A percentile compares a stretch with the other conserved stretches of the same genome.
Conservation (phyloP, 441 rosid species). For the Mallotus japonicus region DNA sequence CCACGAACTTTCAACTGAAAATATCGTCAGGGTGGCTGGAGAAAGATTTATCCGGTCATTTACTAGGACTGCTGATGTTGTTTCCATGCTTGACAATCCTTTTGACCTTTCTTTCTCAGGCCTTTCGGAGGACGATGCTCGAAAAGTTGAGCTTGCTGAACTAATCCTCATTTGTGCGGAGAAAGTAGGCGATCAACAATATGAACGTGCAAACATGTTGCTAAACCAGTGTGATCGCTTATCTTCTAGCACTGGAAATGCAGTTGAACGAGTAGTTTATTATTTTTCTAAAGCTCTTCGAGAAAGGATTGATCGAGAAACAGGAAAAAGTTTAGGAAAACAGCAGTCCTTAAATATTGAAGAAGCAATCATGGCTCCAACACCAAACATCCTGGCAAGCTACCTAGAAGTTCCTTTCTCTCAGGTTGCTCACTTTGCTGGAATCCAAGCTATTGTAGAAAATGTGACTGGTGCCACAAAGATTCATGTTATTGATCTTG, state of each 20-base stretch:
- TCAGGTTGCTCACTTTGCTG: constrained; percentile 39
- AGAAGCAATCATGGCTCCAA: constrained; percentile 21
- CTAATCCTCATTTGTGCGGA: constrained; percentile 48
- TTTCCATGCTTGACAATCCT: constrained; percentile 27
- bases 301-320: constrained; percentile 46
- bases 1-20: constrained; percentile 37
- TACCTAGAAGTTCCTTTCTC: constrained; percentile 38
- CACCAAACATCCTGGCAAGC: constrained; percentile 23
- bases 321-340: constrained; percentile 24
- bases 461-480: constrained; percentile 37
- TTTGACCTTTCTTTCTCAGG: constrained; percentile 28
- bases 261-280: constrained; percentile 46
- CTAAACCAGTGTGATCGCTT: constrained; percentile 35
- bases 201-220: constrained; percentile 42
- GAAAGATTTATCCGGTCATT: constrained; percentile 38
- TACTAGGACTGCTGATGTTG: constrained; percentile 17
- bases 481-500: constrained; percentile 49
- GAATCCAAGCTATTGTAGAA: constrained; percentile 51
- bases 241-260: constrained; percentile 39
- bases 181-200: constrained; percentile 39
- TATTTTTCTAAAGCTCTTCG: constrained; percentile 47
- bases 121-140: constrained; percentile 33
- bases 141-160: constrained; percentile 39
- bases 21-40: constrained; percentile 47
- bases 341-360: constrained; percentile 19